Conservation (phyloP, 306 rosid species). For the Lathyrus aphaca region DNA sequence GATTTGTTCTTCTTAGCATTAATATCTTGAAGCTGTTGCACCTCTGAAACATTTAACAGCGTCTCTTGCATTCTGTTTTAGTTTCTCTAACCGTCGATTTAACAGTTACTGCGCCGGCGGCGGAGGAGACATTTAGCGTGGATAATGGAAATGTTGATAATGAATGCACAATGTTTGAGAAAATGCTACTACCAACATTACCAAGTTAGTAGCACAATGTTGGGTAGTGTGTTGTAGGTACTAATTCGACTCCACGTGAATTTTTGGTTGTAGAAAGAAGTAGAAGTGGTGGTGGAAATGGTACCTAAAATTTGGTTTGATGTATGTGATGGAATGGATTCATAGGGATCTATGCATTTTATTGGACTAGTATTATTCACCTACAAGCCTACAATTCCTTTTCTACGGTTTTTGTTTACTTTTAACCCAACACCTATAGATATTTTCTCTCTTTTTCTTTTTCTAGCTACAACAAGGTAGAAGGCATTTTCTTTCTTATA, state of each 20-base stretch:
- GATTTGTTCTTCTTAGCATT: constrained; percentile 35
- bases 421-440: neutral
- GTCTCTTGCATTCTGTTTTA: constrained; percentile 51
- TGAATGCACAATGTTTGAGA: neutral
- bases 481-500: neutral
- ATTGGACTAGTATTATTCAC: constrained; percentile 1
- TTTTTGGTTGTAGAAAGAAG: neutral
- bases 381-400: neutral
- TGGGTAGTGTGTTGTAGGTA: neutral
- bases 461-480: neutral
- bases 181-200: too few relatives aligned
- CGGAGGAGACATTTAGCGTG: constrained; percentile 36
- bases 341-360: constrained; percentile 28
- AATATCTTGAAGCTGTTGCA: neutral
- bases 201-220: too few relatives aligned
- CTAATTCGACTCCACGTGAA: neutral
- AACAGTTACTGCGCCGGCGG: constrained; percentile 6
- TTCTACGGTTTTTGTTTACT: constrained; percentile 9
- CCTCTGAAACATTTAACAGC: constrained; percentile 43
- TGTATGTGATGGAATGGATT: neutral
- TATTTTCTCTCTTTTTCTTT: neutral
- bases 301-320: neutral
- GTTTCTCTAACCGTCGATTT: neutral
- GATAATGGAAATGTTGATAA: neutral
- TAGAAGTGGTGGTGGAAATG: neutral